phyloP scores from a whole-genome alignment of 768 basidiomycete species.

The Fomitopsis pulvina region DNA sequence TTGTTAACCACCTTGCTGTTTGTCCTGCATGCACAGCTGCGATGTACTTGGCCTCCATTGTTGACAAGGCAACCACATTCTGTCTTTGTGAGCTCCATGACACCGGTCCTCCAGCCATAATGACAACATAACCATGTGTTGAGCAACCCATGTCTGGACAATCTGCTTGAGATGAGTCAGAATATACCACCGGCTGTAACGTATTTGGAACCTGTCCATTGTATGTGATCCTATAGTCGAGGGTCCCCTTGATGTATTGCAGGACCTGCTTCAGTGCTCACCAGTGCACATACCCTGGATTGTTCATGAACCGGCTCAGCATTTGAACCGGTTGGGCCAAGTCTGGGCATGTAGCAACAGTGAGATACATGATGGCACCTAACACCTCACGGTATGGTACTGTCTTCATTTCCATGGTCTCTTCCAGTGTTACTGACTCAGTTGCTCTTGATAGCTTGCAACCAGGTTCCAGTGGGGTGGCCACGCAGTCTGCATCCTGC shows the following conservation, averaged over 20 bases:
- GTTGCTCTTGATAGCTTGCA: slow-evolving; percentile 5
- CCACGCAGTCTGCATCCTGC: slow-evolving; percentile 13
- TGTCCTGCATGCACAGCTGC: slow-evolving; percentile 1
- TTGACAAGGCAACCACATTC: slow-evolving; percentile 29
- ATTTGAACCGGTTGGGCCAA: slow-evolving; percentile 30
- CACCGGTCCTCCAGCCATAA: slow-evolving; percentile 27
- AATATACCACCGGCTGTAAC: not conserved
- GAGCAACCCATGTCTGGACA: not conserved
- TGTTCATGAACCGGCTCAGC: slow-evolving; percentile 27
- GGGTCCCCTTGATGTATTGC: slow-evolving; percentile 32
- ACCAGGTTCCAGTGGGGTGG: slow-evolving; percentile 19
- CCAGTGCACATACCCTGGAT: slow-evolving; percentile 31
- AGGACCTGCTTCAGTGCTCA: slow-evolving; percentile 32
- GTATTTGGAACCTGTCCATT: not conserved
- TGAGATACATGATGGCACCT: slow-evolving; percentile 29
- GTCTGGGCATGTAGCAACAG: slow-evolving; percentile 30
- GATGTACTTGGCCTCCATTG: slow-evolving; percentile 38
- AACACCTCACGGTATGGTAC: slow-evolving; percentile 19
- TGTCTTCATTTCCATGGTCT: slow-evolving; percentile 1
- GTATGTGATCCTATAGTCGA: slow-evolving; percentile 15
- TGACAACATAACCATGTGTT: slow-evolving; percentile 23
- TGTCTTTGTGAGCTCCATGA: slow-evolving; percentile 36
- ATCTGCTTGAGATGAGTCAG: not conserved
- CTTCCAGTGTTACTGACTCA: not conserved
- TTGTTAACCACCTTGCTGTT: not conserved